These are phyloP conservation scores for Sporothrix variecibatus DNA, from an alignment of 2,329 filamentous ascomycete species.

Conservation along the genomic window DNA sequence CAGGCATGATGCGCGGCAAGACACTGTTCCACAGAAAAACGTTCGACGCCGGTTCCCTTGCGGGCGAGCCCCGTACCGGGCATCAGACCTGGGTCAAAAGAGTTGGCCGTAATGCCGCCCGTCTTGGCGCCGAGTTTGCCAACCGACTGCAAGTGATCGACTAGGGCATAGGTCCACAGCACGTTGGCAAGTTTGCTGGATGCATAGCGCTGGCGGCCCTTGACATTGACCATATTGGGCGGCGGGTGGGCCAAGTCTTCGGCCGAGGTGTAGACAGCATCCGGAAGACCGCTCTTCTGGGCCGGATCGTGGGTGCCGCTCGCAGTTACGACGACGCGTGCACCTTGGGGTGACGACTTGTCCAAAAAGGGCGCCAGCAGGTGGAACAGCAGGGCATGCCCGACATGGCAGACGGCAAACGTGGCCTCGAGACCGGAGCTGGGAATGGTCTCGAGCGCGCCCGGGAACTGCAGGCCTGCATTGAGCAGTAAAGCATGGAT, in stretches of 20 bases:
- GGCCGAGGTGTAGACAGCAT: constrained; percentile 35
- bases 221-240: constrained; percentile 6
- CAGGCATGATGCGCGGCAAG: constrained; percentile 12
- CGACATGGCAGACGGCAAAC: constrained; percentile 53
- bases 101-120: constrained; percentile 12
- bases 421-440: constrained; percentile 46
- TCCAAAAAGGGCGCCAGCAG: constrained; percentile 46
- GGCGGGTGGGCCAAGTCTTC: constrained; percentile 24
- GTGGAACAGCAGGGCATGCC: constrained; percentile 46
- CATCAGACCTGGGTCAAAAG: constrained; percentile 27
- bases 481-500: constrained; percentile 13
- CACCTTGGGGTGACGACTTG: constrained; percentile 23
- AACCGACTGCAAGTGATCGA: constrained; percentile 25
- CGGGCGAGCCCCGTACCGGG: constrained; percentile 39
- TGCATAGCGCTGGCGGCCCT: constrained; percentile 27
- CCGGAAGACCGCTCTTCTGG: constrained; percentile 45
- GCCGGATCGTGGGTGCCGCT: constrained; percentile 52
- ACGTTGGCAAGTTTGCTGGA: constrained; percentile 27
- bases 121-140: constrained; percentile 29
- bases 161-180: constrained; percentile 50
- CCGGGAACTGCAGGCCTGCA: constrained; percentile 25
- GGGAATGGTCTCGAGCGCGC: neutral
- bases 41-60: constrained; percentile 34
- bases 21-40: constrained; percentile 30
- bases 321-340: constrained; percentile 48